Evolutionary conservation across 2,329 filamentous ascomycete genomes (phyloP).

Genomic region (Alternaria conjuncta): DNA sequence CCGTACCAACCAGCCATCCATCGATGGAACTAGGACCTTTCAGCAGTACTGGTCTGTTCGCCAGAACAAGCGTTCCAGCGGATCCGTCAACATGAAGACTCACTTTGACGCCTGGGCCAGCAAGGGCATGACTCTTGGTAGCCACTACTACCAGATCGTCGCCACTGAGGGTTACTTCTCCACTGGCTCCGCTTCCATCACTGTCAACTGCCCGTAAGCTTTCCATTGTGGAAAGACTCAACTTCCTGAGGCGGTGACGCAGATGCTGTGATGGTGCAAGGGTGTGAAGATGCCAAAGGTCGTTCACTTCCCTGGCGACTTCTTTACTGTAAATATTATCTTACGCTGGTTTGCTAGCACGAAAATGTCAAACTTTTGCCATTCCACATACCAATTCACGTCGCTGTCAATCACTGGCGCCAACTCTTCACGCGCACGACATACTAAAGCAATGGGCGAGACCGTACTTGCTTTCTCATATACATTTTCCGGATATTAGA

Average conservation of each 20-base stretch:
- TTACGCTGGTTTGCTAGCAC: conserved; percentile 1
- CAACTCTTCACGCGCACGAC: not conserved
- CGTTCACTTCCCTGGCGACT: not conserved
- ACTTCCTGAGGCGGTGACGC: not conserved
- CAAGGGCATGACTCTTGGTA: conserved; percentile 40
- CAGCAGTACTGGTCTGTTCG: conserved; percentile 59
- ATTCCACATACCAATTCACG: not conserved
- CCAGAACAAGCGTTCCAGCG: conserved; percentile 38
- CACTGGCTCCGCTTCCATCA: conserved; percentile 57
- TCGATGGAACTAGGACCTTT: conserved; percentile 59
- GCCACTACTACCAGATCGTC: conserved; percentile 51
- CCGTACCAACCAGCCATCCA: conserved; percentile 55
- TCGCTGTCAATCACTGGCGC: not conserved
- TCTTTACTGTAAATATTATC: conserved; percentile 8
- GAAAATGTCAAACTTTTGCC: conserved; percentile 6
- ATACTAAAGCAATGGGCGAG: not conserved
- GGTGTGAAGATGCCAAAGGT: not conserved
- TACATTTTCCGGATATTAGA: not conserved
- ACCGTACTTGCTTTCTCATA: not conserved
- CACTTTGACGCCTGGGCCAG: conserved; percentile 46
- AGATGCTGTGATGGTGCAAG: not conserved
- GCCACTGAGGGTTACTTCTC: conserved; percentile 55
- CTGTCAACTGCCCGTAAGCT: conserved; percentile 47
- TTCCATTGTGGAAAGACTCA: not conserved
- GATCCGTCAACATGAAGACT: conserved; percentile 41